Evolutionary conservation across 108 stramenopile species (phyloP).

Genomic region (Craspedostauros australis): DNA sequence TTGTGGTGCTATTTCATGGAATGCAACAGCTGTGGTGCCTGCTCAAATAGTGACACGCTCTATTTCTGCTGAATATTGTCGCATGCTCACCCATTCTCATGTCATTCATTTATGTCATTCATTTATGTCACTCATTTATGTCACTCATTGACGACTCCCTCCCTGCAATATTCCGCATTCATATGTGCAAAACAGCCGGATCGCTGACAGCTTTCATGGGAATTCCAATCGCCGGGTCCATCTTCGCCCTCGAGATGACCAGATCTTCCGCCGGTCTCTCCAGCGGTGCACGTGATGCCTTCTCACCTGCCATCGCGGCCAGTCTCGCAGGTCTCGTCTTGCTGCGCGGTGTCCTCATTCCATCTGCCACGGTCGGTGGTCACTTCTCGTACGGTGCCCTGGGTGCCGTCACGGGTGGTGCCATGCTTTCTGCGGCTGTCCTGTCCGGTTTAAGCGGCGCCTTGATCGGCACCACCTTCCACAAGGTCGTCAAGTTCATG

Average conservation of each 20-base stretch:
- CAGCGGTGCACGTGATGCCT: conserved; percentile 17
- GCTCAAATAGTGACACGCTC: no score
- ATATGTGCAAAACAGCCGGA: conserved; percentile 50
- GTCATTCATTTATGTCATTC: no score
- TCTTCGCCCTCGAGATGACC: conserved; percentile 64
- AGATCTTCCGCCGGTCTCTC: conserved; percentile 29
- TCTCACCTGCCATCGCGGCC: conserved; percentile 29
- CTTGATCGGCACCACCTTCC: conserved; percentile 46
- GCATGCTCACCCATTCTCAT: no score
- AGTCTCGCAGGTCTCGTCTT: conserved; percentile 40
- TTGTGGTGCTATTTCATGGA: neutral
- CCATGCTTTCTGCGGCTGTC: conserved; percentile 24
- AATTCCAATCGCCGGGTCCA: conserved; percentile 51
- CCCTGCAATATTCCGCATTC: conserved; percentile 31
- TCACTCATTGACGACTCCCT: neutral
- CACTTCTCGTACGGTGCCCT: conserved; percentile 46
- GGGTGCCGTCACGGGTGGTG: conserved; percentile 20
- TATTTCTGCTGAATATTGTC: no score
- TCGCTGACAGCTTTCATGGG: conserved; percentile 63
- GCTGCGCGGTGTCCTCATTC: conserved; percentile 24
- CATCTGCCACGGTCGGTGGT: conserved; percentile 29
- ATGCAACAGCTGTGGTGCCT: conserved; percentile 4
- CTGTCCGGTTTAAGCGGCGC: conserved; percentile 44
- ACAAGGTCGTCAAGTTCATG: conserved; percentile 25
- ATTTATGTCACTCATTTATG: no score